phyloP scores from a whole-genome alignment of 2,329 filamentous ascomycete species.

The Fusarium abutilonis region DNA sequence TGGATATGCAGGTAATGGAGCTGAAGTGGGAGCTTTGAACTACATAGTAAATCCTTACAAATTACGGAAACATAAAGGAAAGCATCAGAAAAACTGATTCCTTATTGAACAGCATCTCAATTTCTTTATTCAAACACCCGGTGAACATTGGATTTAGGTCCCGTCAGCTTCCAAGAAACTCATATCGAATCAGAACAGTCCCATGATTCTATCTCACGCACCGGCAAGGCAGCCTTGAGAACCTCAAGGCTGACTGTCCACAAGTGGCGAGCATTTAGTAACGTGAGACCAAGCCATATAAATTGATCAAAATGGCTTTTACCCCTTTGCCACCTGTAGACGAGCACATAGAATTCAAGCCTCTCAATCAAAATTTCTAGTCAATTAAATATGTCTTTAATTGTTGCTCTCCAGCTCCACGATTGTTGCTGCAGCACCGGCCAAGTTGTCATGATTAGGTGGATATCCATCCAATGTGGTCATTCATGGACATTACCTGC shows the following conservation, averaged over 20 bases:
- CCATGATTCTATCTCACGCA: slow-evolving; percentile 17
- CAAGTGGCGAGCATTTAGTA: background rate
- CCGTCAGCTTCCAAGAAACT: slow-evolving; percentile 34
- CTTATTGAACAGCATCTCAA: background rate
- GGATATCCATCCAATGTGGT: slow-evolving; percentile 15
- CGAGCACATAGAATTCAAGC: background rate
- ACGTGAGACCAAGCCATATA: background rate
- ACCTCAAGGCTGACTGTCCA: slow-evolving; percentile 32
- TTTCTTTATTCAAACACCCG: slow-evolving; percentile 1
- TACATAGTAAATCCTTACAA: background rate
- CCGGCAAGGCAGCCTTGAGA: slow-evolving; percentile 29
- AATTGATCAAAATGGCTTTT: background rate
- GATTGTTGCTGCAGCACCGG: slow-evolving; percentile 31
- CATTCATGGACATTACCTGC: slow-evolving; percentile 11
- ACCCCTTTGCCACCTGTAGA: background rate
- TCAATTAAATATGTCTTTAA: background rate
- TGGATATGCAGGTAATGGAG: slow-evolving; percentile 37
- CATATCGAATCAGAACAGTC: slow-evolving; percentile 25
- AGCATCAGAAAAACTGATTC: background rate
- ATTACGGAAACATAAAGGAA: background rate
- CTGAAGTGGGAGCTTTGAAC: slow-evolving; percentile 18
- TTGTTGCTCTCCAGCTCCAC: slow-evolving; percentile 2
- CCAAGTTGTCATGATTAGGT: slow-evolving; percentile 13
- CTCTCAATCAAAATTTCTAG: slow-evolving; percentile 8
- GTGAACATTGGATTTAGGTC: slow-evolving; percentile 19